Base-by-base conservation (phyloP, 2,329 filamentous ascomycete species). In the Alternaria sp. region DNA sequence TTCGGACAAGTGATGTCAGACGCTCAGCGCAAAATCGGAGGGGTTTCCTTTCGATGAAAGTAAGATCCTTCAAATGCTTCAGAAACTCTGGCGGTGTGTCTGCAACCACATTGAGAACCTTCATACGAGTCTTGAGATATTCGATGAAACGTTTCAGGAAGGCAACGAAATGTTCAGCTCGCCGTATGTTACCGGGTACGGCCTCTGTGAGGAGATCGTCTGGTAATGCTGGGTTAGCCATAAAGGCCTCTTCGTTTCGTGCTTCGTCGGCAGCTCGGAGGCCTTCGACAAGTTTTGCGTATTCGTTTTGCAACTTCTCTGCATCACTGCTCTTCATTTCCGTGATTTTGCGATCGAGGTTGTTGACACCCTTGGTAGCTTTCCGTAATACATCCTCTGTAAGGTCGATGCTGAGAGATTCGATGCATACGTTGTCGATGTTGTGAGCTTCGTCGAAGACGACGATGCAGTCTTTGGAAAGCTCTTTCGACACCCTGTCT, bases 381-480 rank as follows among this genome's bases (percentile, higher is more conserved):
- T 93, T 96, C 22, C 94, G 88, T 54, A 99, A 79, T 0, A 94
- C 97, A 69, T 98, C 95, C 75, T 99, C 94, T 0, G 94, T 98
- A 58, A 99, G 87, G 72, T 99, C 95, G 42, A 97, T 98, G 74
- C 95, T 99, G 12, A 98, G 82, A 2, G 95, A 94, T 75, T 99
- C 95, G 68, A 99, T 99, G 77, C 96, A 99, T 60, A 99, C 95
- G 75, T 99, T 99, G 84, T 99, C 95, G 70, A 99, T 99, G 75
- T 99, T 99, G 82, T 99, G 95, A 14, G 95, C 95, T 79, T 99
- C 95, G 74, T 99, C 95, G 67, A 99, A 99, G 3, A 99, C 95
- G 20, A 99, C 92, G 53, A 99, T 99, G 77, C 94, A 97, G 78
- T 99, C 96, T 71, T 97, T 97, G 0, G 95, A 97, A 11, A 99